Evolutionary conservation across 225 moss, liverwort and hornwort genomes (phyloP), one percentile per base, ranked within the genome.

Genomic region (Physcomitrellopsis africana): DNA sequence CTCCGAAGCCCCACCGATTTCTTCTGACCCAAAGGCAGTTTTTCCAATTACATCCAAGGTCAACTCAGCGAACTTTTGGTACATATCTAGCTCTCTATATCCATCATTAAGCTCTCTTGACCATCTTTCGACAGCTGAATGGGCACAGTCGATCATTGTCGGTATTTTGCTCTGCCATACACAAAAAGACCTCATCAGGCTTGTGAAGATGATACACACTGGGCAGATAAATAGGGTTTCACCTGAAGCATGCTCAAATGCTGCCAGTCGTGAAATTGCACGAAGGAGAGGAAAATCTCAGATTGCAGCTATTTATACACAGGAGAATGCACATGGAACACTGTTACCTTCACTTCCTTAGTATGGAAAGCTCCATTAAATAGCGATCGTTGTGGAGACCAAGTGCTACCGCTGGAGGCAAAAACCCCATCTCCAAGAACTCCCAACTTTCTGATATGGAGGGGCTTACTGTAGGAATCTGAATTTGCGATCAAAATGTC

Each of bases 361-460:
- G 60, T 80, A 48, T 92, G 75, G 52, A 97, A 93, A 10, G 89
- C 53, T 8, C 86, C 87, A 62, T 82, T 84, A 3, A 97, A 84
- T 12, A 97, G 92, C 80, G 91, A 82, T 13, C 97, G 87, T 80
- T 97, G 97, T 9, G 80, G 89, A 74, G 85, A 80, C 97, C 97
- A 97, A 48, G 66, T 69, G 63, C 80, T 69, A 19, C 93, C 94
- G 45, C 93, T 93, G 48, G 94, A 88, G 7, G 87, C 75, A 62
- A 97, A 87, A 15, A 97, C 55, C 45, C 97, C 94, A 58, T 74
- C 74, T 75, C 90, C 81, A 14, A 97, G 83, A 52, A 97, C 76
- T 43, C 79, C 89, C 45, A 94, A 45, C 10, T 78, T 72, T 63
- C 85, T 80, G 41, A 97, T 89, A 70, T 91, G 94, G 43, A 87